Conservation (phyloP, 2,329 filamentous ascomycete species). For the Anthostomella pinea region DNA sequence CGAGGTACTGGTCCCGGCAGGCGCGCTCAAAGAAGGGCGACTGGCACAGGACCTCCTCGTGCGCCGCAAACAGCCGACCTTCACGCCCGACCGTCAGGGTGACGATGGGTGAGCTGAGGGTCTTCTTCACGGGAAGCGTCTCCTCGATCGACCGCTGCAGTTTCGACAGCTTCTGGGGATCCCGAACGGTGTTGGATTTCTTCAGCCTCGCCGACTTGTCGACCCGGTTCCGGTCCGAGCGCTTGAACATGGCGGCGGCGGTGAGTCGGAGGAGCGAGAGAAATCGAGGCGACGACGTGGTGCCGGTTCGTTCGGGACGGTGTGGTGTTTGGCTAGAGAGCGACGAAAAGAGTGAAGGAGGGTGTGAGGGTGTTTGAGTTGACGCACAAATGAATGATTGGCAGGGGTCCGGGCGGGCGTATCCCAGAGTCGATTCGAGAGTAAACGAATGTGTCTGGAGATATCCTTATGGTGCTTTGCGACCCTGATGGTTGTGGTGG, state of each 20-base stretch:
- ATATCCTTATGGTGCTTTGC: conserved; percentile 55
- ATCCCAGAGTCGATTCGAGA: conserved; percentile 34
- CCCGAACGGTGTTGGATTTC: conserved; percentile 63
- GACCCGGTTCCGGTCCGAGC: conserved; percentile 83
- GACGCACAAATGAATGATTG: conserved; percentile 44
- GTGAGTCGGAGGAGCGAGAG: conserved; percentile 27
- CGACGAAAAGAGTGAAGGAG: conserved; percentile 50
- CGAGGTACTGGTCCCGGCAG: conserved; percentile 70
- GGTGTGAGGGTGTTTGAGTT: conserved; percentile 34
- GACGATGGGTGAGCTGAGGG: conserved; percentile 67
- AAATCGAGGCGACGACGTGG: conserved; percentile 30
- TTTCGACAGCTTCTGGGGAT: conserved; percentile 77
- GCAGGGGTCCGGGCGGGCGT: conserved; percentile 51
- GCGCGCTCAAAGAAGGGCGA: conserved; percentile 79
- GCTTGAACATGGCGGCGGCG: conserved; percentile 77
- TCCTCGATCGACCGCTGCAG: conserved; percentile 75
- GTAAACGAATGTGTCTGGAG: conserved; percentile 48
- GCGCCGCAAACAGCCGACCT: conserved; percentile 87
- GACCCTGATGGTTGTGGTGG: conserved; percentile 55
- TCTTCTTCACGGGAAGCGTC: conserved; percentile 37
- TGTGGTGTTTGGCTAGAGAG: conserved; percentile 38
- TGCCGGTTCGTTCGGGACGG: neutral
- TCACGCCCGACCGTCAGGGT: conserved; percentile 82
- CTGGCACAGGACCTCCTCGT: conserved; percentile 85
- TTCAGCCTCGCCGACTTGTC: conserved; percentile 84